Evolutionary conservation across 208 protist species (phyloP).

Genomic region (Leishmania gerbilli): DNA sequence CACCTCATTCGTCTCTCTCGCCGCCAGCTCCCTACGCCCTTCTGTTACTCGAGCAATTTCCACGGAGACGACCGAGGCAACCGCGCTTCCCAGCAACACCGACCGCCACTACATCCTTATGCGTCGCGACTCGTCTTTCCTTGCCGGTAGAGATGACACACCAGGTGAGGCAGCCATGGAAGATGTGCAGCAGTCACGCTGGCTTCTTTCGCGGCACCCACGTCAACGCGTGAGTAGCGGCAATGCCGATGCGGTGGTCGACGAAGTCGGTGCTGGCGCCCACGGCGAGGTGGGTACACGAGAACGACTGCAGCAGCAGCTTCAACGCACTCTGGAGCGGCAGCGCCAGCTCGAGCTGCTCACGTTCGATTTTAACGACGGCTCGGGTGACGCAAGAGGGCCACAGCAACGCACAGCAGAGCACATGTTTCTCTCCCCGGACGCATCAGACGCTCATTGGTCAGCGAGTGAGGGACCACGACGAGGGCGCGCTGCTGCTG

Average conservation of each 20-base stretch:
- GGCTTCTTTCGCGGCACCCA: not conserved
- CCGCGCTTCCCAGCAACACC: not conserved
- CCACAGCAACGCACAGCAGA: not conserved
- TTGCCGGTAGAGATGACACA: not conserved
- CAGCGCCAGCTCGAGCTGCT: not conserved
- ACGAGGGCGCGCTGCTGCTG: not conserved
- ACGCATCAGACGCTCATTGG: not conserved
- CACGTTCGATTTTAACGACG: not conserved
- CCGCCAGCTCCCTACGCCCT: slow-evolving; percentile 22
- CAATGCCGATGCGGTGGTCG: not conserved
- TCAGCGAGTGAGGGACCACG: not conserved
- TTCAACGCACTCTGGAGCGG: not conserved
- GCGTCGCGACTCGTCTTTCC: not conserved
- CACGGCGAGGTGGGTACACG: not conserved
- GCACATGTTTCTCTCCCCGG: not conserved
- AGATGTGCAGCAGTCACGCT: not conserved
- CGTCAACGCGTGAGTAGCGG: not conserved
- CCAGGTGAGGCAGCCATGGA: not conserved
- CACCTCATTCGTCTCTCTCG: slow-evolving; percentile 9
- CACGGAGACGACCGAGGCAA: not conserved
- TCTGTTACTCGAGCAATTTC: not conserved
- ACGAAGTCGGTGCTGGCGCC: not conserved
- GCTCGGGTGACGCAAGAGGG: not conserved
- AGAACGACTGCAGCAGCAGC: not conserved
- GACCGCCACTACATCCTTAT: not conserved